These are phyloP conservation scores for Thinopyrum elongatum DNA, from an alignment of 176 grass and related monocot genomes.

Conservation along the genomic window DNA sequence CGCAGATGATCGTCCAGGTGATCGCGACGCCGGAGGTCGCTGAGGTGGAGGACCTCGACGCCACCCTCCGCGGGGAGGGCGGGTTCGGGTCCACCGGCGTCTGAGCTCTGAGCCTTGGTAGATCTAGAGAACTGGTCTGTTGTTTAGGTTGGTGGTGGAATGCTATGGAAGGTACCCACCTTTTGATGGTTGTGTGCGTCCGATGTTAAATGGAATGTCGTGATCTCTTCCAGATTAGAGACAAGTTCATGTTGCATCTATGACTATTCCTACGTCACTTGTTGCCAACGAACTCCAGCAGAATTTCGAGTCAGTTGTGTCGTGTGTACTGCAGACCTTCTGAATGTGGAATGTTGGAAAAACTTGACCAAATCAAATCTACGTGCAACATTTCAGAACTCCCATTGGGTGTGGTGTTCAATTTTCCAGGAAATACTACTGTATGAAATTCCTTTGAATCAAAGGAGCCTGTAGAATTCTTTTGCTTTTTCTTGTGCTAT, in stretches of 20 bases:
- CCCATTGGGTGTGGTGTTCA: no score
- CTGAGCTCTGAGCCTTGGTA: background rate
- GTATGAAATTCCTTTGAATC: no score
- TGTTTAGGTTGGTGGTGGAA: background rate
- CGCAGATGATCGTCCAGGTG: constrained; percentile 71
- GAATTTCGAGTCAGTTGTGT: background rate
- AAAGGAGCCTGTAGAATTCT: no score
- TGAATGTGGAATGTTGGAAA: no score
- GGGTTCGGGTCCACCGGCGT: constrained; percentile 85
- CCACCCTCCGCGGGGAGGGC: constrained; percentile 66
- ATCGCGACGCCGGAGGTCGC: constrained; percentile 66
- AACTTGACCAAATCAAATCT: no score
- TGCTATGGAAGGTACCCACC: background rate
- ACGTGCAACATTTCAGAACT: no score
- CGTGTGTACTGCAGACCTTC: no score
- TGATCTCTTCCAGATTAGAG: background rate
- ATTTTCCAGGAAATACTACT: no score
- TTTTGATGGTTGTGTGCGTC: background rate
- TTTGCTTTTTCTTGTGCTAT: no score
- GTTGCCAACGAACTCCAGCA: no score
- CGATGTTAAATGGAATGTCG: background rate
- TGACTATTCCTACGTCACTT: no score
- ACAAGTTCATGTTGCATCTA: background rate
- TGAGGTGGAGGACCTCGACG: constrained; percentile 80
- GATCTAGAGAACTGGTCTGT: background rate